These are phyloP conservation scores for Physaria fendleri DNA, from an alignment of 345 rosid genomes.

Conservation along the genomic window DNA sequence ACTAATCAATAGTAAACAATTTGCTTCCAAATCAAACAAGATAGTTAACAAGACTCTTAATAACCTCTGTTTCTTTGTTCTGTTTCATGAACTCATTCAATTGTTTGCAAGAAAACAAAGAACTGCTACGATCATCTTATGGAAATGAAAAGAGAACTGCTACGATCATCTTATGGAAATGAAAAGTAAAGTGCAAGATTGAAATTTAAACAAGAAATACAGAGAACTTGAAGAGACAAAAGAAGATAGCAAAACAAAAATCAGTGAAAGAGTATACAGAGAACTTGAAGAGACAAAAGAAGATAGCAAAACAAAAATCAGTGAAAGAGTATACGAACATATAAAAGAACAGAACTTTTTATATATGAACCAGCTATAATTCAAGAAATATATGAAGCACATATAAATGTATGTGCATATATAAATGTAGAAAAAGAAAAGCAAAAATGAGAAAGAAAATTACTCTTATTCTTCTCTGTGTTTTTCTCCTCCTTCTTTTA, in stretches of 20 bases:
- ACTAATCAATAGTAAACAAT: neutral
- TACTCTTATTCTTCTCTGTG: too few species aligned
- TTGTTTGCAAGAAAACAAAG: constrained; percentile 6
- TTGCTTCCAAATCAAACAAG: neutral
- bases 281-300: neutral
- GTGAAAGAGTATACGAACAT: neutral
- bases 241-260: neutral
- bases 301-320: neutral
- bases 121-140: neutral
- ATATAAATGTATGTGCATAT: neutral
- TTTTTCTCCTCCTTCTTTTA: too few species aligned
- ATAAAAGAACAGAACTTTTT: neutral
- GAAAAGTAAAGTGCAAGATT: neutral
- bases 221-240: neutral
- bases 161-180: neutral
- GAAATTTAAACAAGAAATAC: neutral
- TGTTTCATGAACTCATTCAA: neutral
- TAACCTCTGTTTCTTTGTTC: constrained; percentile 6
- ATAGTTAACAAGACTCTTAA: neutral
- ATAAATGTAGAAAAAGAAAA: neutral
- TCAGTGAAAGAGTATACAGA: neutral
- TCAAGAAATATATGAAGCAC: neutral
- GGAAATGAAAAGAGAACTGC: neutral
- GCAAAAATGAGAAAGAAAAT: too few species aligned
- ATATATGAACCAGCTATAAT: neutral